These are phyloP conservation scores for Lasiosphaeriaceae sp. DNA, from an alignment of 495 filamentous ascomycete species.

Conservation along the genomic window DNA sequence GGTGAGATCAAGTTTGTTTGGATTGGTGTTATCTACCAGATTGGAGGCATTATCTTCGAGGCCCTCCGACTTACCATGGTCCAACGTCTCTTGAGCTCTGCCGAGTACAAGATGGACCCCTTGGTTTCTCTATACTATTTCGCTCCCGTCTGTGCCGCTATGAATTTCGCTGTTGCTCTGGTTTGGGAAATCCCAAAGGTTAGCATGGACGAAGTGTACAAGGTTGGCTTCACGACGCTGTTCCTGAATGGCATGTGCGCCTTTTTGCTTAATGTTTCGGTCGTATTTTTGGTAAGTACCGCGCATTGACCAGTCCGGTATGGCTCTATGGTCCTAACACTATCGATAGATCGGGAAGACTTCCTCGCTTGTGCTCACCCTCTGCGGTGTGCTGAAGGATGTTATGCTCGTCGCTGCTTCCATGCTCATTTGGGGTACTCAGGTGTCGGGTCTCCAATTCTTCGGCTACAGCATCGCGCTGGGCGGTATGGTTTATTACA, in stretches of 20 bases:
- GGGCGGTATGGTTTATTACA: slow-evolving; percentile 91
- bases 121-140: slow-evolving; percentile 96
- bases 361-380: slow-evolving; percentile 90
- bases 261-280: slow-evolving; percentile 87
- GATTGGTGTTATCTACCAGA: slow-evolving; percentile 82
- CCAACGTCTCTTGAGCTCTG: slow-evolving; percentile 78
- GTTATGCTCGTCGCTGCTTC: slow-evolving; percentile 88
- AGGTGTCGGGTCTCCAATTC: slow-evolving; percentile 76
- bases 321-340: slow-evolving; percentile 19
- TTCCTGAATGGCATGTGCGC: slow-evolving; percentile 78
- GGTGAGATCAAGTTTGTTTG: slow-evolving; percentile 91
- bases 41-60: slow-evolving; percentile 81
- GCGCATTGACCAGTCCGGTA: neutral
- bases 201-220: slow-evolving; percentile 66
- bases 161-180: slow-evolving; percentile 78
- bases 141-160: slow-evolving; percentile 83
- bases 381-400: slow-evolving; percentile 98
- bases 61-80: slow-evolving; percentile 90
- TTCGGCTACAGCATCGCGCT: slow-evolving; percentile 95
- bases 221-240: slow-evolving; percentile 70
- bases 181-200: slow-evolving; percentile 73
- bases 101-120: slow-evolving; percentile 97
- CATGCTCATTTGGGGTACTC: slow-evolving; percentile 84
- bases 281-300: slow-evolving; percentile 82
- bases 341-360: slow-evolving; percentile 84